Evolutionary conservation across 2,329 filamentous ascomycete genomes (phyloP), one percentile per base, ranked within the genome.

Genomic region (Stagonosporopsis cucurbitacearum): DNA sequence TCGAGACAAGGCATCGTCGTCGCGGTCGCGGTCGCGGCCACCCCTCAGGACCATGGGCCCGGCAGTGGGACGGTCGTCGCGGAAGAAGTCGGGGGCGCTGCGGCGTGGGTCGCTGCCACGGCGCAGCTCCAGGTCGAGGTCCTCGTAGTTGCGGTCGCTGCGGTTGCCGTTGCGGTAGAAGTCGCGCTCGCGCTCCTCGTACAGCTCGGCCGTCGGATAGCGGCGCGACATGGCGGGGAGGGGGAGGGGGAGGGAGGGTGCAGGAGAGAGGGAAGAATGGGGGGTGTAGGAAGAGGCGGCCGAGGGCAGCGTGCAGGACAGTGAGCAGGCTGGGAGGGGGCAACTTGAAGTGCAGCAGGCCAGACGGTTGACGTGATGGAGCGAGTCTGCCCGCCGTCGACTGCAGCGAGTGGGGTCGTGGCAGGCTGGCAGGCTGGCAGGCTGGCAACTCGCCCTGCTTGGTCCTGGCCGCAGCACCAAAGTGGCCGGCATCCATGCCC

Each of bases 101-200:
- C 77, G 76, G 25, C 75, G 74, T 11, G 79, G 75, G 40, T 77
- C 70, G 20, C 58, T 61, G 39, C 67, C 65, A 48, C 68, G 64
- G 62, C 71, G 66, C 51, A 82, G 74, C 61, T 84, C 81, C 39
- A 81, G 57, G 54, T 84, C 81, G 40, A 81, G 71, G 45, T 82
- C 81, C 26, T 81, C 79, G 60, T 81, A 81, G 64, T 79, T 78
- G 65, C 75, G 77, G 13, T 70, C 65, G 62, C 65, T 72, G 65
- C 74, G 75, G 58, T 68, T 67, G 58, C 72, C 70, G 56, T 72
- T 77, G 63, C 76, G 75, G 58, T 80, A 80, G 60, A 81, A 79
- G 60, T 82, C 81, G 58, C 80, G 75, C 64, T 81, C 77, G 50
- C 78, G 77, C 65, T 81, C 79, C 47, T 80, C 79, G 64, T 80